Base-by-base conservation (phyloP, 1,284 basidiomycete species). In the Marasmius oreades region DNA sequence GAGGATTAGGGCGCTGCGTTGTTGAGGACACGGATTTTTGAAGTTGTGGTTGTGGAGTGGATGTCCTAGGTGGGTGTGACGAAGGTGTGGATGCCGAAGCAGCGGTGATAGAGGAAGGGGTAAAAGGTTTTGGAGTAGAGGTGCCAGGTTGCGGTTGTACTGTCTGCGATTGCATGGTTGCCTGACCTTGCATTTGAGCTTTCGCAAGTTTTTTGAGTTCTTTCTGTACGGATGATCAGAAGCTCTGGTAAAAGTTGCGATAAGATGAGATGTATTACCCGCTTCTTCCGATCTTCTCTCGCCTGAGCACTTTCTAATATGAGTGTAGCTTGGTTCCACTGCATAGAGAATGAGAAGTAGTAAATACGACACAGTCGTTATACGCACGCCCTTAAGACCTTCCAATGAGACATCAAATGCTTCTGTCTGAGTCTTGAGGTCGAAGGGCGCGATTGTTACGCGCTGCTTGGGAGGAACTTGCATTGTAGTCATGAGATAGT, bases 251-350 rank as follows among this genome's bases (percentile, higher is more conserved):
- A 42, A 24, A 24, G 16, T 26, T 20, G 33, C 16, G 36, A 14
- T 16, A 33, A n/a, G 18, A 52, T 52, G 48, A 47, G 59, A 52
- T 44, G 50, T 50, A 85, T 64, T 57, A 88, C 87, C 77, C 86
- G 78, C 73, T 82, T 85, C 76, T 86, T 90, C 66, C 88, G 75
- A 72, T 90, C 88, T 71, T 91, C 88, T 53, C 85, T 76, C 52
- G 86, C 88, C 69, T 91, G 88, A 3, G 85, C 80, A 10, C 87
- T 84, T 69, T 88, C 87, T 42, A 80, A 72, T 12, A 90, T 75
- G 24, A 91, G 73, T 10, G 79, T 69, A 59, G 76, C 78, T 34
- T 80, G 74, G 66, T 89, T 90, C 87, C 87, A 91, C 88, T 90
- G 63, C 6, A 61, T 48, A 36, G 22, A 55, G 23, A 33, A 57